Evolutionary conservation across 2,329 filamentous ascomycete genomes (phyloP), one percentile per base, ranked within the genome.

Genomic region (Penicillium olsonii): DNA sequence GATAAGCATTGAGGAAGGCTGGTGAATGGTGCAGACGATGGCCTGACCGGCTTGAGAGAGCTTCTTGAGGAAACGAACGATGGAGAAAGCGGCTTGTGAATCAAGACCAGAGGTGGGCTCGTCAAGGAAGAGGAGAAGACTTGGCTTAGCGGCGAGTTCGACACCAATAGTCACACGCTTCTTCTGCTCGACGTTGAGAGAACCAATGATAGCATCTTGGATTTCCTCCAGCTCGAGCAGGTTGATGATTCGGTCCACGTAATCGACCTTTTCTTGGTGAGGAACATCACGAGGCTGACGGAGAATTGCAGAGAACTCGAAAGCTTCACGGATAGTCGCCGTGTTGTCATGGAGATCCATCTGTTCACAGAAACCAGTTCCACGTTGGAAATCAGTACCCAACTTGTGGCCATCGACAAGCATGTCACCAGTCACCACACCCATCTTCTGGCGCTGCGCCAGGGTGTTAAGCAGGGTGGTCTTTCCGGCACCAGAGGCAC

Each of bases 401-500:
- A 88, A 75, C 1, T 78, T 70, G 37, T 78, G 78, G 1, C 86
- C 87, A 59, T 89, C 85, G 8, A 90, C 84, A n/a, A 87, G 75
- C 78, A 90, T 86, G 40, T 87, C 80, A 11, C 87, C 87, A n/a
- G 72, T 70, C 2, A 87, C 77, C 10, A 86, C 77, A 48, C 87
- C 85, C 46, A 76, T 78, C 14, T 75, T 84, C 65, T 90, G 85
- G 2, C 89, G 82, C 62, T 92, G 87, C 0, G 88, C 84, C 2
- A 88, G 71, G 0, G 87, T 90, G 68, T 94, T 91, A 15, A 95
- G 77, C 0, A 95, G 74, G 0, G 90, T 94, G 0, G 88, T 92
- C 72, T 95, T 95, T 11, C 90, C 90, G 8, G 90, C 90, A 37
- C 88, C 88, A 4, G 84, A 89, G 2, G 87, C 87, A 45, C 90